Percentiles rank a stretch among this genome's conserved stretches.
Evolutionary conservation across 192 early-diverging fungal species (phyloP).

Genomic region (Lobulomyces angularis): DNA sequence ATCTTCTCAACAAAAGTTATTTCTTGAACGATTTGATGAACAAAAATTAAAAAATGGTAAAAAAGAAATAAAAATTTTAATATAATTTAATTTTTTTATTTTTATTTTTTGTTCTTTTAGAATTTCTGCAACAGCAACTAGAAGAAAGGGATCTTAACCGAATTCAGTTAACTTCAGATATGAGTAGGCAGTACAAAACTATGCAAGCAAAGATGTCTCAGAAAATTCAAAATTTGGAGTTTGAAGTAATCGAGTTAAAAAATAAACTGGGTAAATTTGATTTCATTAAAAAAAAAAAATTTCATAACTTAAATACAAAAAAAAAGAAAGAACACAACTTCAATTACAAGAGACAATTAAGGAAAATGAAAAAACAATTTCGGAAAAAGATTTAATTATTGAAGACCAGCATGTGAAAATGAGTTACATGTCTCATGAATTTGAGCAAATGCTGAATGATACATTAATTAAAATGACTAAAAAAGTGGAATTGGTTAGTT

Average conservation of each 20-base stretch:
- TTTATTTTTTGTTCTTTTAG: too few species aligned
- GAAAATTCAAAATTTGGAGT: conserved; percentile 40
- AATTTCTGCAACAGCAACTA: too few species aligned
- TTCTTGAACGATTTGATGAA: too few species aligned
- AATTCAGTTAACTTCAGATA: conserved; percentile 16
- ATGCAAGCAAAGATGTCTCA: conserved; percentile 46
- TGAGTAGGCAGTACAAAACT: conserved; percentile 46
- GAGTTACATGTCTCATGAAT: conserved; percentile 46
- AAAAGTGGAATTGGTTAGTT: conserved; percentile 39
- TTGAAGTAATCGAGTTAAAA: conserved; percentile 31
- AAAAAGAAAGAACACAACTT: conserved; percentile 18
- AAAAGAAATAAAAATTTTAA: too few species aligned
- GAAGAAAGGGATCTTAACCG: neutral
- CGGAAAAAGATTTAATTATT: conserved; percentile 35
- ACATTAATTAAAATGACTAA: conserved; percentile 39
- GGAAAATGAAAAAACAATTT: conserved; percentile 21
- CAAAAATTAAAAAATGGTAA: too few species aligned
- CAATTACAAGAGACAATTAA: conserved; percentile 31
- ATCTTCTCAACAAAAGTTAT: too few species aligned
- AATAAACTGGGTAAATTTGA: conserved; percentile 25
- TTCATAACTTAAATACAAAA: neutral
- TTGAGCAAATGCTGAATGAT: conserved; percentile 51
- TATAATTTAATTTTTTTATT: too few species aligned
- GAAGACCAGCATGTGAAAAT: conserved; percentile 53
- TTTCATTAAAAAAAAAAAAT: neutral